Evolutionary conservation across 257 asterid genomes (phyloP).

Genomic region (Datura wrightii): DNA sequence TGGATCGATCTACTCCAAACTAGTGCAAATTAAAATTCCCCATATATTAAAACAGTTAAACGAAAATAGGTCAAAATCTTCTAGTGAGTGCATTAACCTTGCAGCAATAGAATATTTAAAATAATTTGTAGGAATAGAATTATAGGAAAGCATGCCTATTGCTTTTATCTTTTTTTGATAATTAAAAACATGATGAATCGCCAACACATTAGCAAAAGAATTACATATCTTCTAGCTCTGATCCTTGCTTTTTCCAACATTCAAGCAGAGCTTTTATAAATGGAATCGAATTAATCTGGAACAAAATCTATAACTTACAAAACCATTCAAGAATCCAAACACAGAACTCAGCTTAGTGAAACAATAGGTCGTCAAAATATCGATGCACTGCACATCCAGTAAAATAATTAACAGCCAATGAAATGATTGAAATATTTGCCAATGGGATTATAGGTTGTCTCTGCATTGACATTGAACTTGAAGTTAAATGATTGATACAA

Average conservation of each 20-base stretch:
- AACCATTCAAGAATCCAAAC: neutral
- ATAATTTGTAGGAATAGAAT: neutral
- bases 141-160: neutral
- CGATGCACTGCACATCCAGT: neutral
- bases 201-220: neutral
- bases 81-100: neutral
- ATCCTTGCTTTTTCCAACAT: constrained; percentile 11
- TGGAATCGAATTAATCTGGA: neutral
- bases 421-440: neutral
- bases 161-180: neutral
- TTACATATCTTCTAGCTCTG: neutral
- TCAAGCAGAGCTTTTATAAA: constrained; percentile 19
- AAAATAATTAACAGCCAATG: neutral
- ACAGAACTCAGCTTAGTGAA: neutral
- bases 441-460: neutral
- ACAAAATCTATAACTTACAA: neutral
- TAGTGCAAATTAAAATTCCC: neutral
- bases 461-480: neutral
- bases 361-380: neutral
- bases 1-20: neutral
- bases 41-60: neutral
- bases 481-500: neutral
- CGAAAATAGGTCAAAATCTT: neutral
- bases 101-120: neutral
- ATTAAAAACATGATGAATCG: constrained; percentile 4